phyloP scores from a whole-genome alignment of 331 rosid species.

The Quercus tomentella region DNA sequence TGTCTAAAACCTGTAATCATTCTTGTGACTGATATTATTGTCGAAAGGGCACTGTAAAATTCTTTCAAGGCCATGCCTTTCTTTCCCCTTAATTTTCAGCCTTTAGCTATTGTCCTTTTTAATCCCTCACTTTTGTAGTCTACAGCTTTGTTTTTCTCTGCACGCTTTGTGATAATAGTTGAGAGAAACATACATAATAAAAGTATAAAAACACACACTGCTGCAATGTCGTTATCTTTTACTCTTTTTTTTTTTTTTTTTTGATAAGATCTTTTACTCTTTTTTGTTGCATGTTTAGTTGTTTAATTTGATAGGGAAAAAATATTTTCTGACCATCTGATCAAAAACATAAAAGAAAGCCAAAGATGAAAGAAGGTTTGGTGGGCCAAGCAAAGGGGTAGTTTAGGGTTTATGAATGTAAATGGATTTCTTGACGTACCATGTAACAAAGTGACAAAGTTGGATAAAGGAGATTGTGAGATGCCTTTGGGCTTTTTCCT shows the following conservation, averaged over 20 bases:
- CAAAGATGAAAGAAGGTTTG: neutral
- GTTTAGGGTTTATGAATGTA: neutral
- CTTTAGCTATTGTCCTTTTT: neutral
- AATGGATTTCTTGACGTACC: neutral
- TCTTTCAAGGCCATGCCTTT: neutral
- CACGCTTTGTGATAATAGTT: too few species aligned
- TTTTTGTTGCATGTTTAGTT: constrained; percentile 16
- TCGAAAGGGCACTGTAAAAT: constrained; percentile 32
- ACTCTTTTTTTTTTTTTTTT: neutral
- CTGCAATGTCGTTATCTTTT: constrained; percentile 24
- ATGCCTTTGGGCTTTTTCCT: constrained; percentile 26
- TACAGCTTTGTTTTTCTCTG: too few species aligned
- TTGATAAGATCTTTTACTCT: constrained; percentile 10
- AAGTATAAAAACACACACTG: constrained; percentile 18
- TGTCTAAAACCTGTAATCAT: constrained; percentile 27
- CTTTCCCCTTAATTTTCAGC: neutral
- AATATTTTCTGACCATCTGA: constrained; percentile 3
- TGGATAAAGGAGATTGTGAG: constrained; percentile 22
- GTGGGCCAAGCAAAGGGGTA: constrained; percentile 1
- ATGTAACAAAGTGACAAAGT: constrained; percentile 33
- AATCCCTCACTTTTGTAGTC: too few species aligned
- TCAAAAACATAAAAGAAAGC: constrained; percentile 6
- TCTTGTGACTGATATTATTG: constrained; percentile 27
- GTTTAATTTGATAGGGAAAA: constrained; percentile 4
- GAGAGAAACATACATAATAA: constrained; percentile 16